Evolutionary conservation across 75 land plant genomes (phyloP).

Genomic region (Larix kaempferi): DNA sequence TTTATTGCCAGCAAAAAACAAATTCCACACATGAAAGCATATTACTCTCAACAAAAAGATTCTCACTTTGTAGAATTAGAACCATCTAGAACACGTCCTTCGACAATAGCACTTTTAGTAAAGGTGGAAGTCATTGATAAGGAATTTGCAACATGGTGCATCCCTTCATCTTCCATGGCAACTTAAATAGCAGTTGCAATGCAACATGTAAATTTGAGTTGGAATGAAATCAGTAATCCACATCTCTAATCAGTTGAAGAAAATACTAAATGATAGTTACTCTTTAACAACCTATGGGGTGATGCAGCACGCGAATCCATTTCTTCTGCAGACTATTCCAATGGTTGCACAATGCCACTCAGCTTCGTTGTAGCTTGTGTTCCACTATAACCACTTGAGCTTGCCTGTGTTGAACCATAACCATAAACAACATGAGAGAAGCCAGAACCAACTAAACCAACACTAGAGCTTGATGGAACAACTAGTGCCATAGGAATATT

Average conservation of each 20-base stretch:
- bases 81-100: conserved; percentile 22
- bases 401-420: conserved; percentile 21
- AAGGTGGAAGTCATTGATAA: conserved; percentile 22
- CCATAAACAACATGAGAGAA: conserved; percentile 29
- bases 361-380: conserved; percentile 25
- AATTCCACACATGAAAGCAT: background rate
- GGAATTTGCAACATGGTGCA: conserved; percentile 32
- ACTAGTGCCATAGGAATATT: conserved; percentile 26
- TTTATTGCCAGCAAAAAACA: background rate
- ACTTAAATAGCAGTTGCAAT: conserved; percentile 34
- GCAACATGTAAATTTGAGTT: conserved; percentile 10
- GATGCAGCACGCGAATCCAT: conserved; percentile 46
- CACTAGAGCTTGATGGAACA: conserved; percentile 37
- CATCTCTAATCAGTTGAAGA: too few species aligned
- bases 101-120: conserved; percentile 20
- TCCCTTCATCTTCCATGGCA: conserved; percentile 33
- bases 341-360: conserved; percentile 39
- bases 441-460: conserved; percentile 21
- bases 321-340: conserved; percentile 59
- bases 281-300: conserved; percentile 46
- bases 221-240: background rate
- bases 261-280: background rate
- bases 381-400: conserved; percentile 27
- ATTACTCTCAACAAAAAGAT: background rate
- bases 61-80: conserved; percentile 29